Evolutionary conservation across 2,329 filamentous ascomycete species (phyloP), one percentile per base, ranked within the genome.

Genomic region (Trichoderma sp.): DNA sequence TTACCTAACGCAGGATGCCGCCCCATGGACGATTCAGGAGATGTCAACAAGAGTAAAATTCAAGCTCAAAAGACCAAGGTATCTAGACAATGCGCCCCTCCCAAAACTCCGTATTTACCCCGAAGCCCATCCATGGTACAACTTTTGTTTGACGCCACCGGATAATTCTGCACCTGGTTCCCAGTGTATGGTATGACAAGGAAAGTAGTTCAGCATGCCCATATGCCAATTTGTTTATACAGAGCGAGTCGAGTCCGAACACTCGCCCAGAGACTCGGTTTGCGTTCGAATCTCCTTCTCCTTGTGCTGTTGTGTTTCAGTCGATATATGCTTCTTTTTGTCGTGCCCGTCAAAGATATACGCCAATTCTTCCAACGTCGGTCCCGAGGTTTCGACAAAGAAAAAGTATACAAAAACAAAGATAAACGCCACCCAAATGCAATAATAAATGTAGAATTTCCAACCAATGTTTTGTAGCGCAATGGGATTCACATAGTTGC

Each of bases 401-500:
- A 80, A 81, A 69, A 82, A 80, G 69, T 80, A 82, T 0, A 81
- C 78, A 6, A 79, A 71, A 26, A 79, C 5, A 69, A 82, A 78
- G 16, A 81, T 74, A 2, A 80, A 69, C 3, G 75, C 74, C 5
- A 82, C 76, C 79, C 79, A 81, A 39, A 80, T 75, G 63, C 79
- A 81, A 72, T 80, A 81, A 69, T 79, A 80, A 26, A 81, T 79
- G 75, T 82, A 82, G 60, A 79, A 80, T 69, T 76, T 80, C 80
- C 79, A 82, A 3, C 78, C 78, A 28, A 82, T 78, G 5, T 73
- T 75, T 46, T 80, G 72, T 2, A 82, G 72, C 0, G 75, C 79
- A 21, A 81, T 77, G 0, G 80, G 80, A 61, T 81, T 82, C 51
- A 81, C 79, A 16, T 80, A 82, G 2, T 76, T 75, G 30, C 77